A percentile compares a stretch with the other conserved stretches of the same genome.
Conservation (phyloP, 2,329 filamentous ascomycete genomes). For the Raffaelea ambrosiae region DNA sequence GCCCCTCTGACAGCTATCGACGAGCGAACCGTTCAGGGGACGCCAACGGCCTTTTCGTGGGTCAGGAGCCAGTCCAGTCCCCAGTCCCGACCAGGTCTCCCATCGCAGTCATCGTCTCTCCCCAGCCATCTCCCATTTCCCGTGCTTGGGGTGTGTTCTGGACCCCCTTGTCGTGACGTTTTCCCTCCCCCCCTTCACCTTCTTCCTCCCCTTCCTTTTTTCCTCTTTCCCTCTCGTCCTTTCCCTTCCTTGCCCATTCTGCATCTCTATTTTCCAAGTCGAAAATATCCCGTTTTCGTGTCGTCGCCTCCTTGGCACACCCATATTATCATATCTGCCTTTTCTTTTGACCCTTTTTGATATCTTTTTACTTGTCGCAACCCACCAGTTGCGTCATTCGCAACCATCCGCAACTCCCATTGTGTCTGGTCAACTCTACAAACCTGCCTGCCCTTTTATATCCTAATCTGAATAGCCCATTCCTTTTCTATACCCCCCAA, state of each 20-base stretch:
- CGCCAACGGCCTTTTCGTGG: not conserved
- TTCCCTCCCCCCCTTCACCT: not conserved
- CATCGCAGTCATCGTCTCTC: not conserved
- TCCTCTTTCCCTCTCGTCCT: not conserved
- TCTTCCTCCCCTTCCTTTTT: not conserved
- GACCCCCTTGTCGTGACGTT: not conserved
- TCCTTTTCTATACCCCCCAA: not conserved
- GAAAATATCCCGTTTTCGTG: not conserved
- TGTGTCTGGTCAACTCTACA: too few relatives aligned
- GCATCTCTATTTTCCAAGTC: conserved; percentile 1
- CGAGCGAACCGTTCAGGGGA: not conserved
- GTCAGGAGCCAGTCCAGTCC: not conserved
- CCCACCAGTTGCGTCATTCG: too few relatives aligned
- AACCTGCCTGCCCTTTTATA: not conserved
- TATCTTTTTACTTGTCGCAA: too few relatives aligned
- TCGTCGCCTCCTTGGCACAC: too few relatives aligned
- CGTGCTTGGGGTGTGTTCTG: too few relatives aligned
- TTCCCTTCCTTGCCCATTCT: not conserved
- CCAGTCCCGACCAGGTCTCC: not conserved
- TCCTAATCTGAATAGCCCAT: not conserved
- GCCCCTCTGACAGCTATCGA: not conserved
- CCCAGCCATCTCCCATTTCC: too few relatives aligned
- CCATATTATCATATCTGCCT: too few relatives aligned
- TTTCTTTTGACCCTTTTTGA: too few relatives aligned
- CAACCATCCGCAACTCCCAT: too few relatives aligned